Conservation (phyloP, 2,329 filamentous ascomycete genomes). For the Aspergillus costaricaensis region DNA sequence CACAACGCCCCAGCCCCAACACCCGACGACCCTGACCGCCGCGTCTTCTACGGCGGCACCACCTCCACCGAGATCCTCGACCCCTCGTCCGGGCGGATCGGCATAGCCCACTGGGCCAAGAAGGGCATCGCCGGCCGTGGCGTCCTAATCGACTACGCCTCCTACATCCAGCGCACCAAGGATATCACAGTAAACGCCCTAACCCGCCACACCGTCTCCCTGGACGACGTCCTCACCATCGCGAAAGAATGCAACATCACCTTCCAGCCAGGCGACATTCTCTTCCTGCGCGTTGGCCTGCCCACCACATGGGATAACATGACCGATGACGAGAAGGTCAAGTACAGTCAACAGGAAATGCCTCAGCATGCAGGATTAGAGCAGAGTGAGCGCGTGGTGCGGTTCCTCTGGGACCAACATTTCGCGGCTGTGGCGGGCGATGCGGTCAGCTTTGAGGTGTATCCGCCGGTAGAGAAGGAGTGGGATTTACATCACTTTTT, state of each 20-base stretch:
- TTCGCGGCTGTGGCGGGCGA: constrained; percentile 64
- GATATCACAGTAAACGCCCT: constrained; percentile 36
- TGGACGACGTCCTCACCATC: constrained; percentile 40
- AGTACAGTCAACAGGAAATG: constrained; percentile 33
- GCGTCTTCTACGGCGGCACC: constrained; percentile 41
- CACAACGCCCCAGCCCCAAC: constrained; percentile 49
- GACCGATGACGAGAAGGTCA: constrained; percentile 28
- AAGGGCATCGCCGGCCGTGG: constrained; percentile 44
- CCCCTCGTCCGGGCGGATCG: constrained; percentile 34
- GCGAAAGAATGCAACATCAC: constrained; percentile 37
- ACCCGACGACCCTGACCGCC: constrained; percentile 29
- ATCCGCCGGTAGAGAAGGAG: constrained; percentile 39
- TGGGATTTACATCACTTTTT: constrained; percentile 42
- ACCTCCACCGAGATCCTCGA: constrained; percentile 39
- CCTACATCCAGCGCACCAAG: constrained; percentile 34
- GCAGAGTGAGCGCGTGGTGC: constrained; percentile 47
- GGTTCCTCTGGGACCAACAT: constrained; percentile 62
- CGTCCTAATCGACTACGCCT: constrained; percentile 43
- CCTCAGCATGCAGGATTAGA: constrained; percentile 41
- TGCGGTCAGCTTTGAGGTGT: constrained; percentile 59
- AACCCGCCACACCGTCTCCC: constrained; percentile 34
- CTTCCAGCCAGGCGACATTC: constrained; percentile 41
- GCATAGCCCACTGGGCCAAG: constrained; percentile 42
- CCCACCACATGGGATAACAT: constrained; percentile 38
- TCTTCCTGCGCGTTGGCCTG: constrained; percentile 43